A percentile compares a stretch with the other conserved stretches of the same genome.
phyloP scores from a whole-genome alignment of 73 alveolate species.

The Breviolum minutum region DNA sequence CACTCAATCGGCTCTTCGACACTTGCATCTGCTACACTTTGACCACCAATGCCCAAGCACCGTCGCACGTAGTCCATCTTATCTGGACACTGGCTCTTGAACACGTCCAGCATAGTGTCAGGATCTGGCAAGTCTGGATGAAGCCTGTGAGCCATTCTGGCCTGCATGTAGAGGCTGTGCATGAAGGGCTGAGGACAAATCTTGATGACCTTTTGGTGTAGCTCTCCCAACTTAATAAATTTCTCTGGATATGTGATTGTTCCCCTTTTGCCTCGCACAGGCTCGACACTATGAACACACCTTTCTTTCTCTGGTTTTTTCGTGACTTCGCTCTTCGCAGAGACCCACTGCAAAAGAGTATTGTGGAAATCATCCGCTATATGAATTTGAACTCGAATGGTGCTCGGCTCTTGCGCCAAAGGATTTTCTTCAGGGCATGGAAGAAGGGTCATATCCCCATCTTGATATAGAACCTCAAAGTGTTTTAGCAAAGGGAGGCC shows the following conservation, averaged over 20 bases:
- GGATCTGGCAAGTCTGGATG: slow-evolving; percentile 40
- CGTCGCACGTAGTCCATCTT: slow-evolving; percentile 57
- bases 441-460: slow-evolving; percentile 47
- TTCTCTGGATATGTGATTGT: not conserved
- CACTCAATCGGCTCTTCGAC: slow-evolving; percentile 51
- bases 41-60: slow-evolving; percentile 55
- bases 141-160: slow-evolving; percentile 45
- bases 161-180: slow-evolving; percentile 54
- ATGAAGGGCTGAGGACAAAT: slow-evolving; percentile 34
- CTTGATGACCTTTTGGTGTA: slow-evolving; percentile 31
- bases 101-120: slow-evolving; percentile 6
- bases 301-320: not conserved
- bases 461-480: slow-evolving; percentile 44
- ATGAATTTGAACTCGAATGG: slow-evolving; percentile 10
- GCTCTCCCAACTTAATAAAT: slow-evolving; percentile 16
- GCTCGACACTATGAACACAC: slow-evolving; percentile 50
- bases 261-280: not conserved
- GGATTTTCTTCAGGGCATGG: slow-evolving; percentile 25
- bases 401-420: not conserved
- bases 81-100: slow-evolving; percentile 35
- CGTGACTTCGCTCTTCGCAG: slow-evolving; percentile 9
- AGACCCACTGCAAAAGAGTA: slow-evolving; percentile 50
- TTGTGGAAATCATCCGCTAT: slow-evolving; percentile 12
- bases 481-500: slow-evolving; percentile 57
- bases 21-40: slow-evolving; percentile 57